Base-by-base conservation (phyloP, 148 eudicot species). In the Dianthus caryophyllus region DNA sequence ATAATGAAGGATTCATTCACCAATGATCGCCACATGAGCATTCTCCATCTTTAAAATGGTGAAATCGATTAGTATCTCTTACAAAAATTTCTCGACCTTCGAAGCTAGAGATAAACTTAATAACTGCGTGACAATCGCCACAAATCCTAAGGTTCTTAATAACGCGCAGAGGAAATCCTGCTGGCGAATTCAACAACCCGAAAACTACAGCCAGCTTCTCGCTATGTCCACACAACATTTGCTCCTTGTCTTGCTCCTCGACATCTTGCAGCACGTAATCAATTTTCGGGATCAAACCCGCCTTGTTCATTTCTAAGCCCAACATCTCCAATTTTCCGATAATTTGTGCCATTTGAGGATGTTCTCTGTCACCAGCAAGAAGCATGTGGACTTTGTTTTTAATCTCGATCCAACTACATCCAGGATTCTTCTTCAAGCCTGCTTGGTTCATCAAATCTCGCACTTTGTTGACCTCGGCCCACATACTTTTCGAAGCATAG, bases 21-120 rank as follows among this genome's bases (percentile, higher is more conserved):
- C 96, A 91, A 73, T 76, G 88, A 73, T 91, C 88, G n/a, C 84
- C 88, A 84, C 97, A 88, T 17, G 96, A 88, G 67, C 97, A 91
- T 63, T 74, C 80, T 38, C 96, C 97, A 65, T 86, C 86, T 78
- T 83, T 83, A 68, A 91, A 87, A 76, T 87, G 89, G 78, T 92
- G 93, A 77, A 85, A 89, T 31, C 96, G 88, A 65, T 84, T 87
- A 13, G 96, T 84, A 33, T 92, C 96, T 73, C 97, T 74, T 9
- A 91, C 87, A 54, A 79, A 84, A 51, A 92, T 84, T 54, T 92
- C 94, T 69, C 96, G 82, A 57, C 71, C 65, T 78, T 88, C 96
- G 75, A 67, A 67, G 20, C 61, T 67, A 13, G 88, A 84, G 62
- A 91, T 80, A 52, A 83, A 86, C 57, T 88, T 85, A 29, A 88